Conservation (phyloP, 495 filamentous ascomycete genomes). For the Neurospora intermedia region DNA sequence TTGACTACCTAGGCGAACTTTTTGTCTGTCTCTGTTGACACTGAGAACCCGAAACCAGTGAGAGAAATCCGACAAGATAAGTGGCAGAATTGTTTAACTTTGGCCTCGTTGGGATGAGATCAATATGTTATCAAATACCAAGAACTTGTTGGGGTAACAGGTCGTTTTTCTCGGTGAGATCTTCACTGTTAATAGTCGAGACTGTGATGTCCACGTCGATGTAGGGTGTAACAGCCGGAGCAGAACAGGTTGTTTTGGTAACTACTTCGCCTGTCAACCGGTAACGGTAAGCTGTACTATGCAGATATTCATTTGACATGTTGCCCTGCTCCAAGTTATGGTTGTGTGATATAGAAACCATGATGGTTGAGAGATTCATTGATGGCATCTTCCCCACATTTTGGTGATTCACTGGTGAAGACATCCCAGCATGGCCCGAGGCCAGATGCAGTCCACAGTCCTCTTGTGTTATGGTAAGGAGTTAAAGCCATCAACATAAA, state of each 20-base stretch:
- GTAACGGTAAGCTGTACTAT: not conserved
- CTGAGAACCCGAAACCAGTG: not conserved
- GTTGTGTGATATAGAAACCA: not conserved
- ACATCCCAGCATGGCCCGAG: not conserved
- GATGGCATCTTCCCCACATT: not conserved
- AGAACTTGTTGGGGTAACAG: not conserved
- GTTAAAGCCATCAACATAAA: not conserved
- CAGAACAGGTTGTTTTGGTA: not conserved
- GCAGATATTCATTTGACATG: not conserved
- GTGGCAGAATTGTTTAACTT: not conserved
- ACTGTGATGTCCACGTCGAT: not conserved
- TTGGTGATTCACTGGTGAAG: not conserved
- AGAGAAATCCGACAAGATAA: not conserved
- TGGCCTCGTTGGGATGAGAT: not conserved
- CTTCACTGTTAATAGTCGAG: not conserved
- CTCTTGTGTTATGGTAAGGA: not conserved
- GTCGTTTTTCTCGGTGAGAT: not conserved
- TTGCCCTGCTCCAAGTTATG: not conserved
- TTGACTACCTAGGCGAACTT: not conserved
- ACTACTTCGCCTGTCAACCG: not conserved
- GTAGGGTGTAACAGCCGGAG: not conserved
- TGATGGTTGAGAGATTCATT: not conserved
- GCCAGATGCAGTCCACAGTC: not conserved
- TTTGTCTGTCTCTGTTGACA: not conserved
- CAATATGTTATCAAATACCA: not conserved